Evolutionary conservation across 352 stramenopile species (phyloP), one percentile per base, ranked within the genome.

Genomic region (Phytophthora rubi): DNA sequence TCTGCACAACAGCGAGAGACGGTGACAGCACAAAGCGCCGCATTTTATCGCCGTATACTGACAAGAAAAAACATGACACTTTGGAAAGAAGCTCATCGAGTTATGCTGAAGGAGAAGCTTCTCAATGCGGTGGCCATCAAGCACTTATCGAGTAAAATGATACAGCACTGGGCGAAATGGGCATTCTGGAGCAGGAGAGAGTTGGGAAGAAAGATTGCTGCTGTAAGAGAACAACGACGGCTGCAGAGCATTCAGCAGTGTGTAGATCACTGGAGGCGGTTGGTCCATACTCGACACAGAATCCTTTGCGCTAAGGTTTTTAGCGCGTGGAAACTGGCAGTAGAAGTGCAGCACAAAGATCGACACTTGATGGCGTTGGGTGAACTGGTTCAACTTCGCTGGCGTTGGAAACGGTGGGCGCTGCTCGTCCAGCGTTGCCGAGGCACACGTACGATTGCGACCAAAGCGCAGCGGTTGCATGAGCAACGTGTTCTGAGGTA

Each of bases 111-210:
- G 23, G 18, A 56, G 18, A 63, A 60, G 9, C n/a, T 1, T 23
- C 57, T 75, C 2, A 28, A 59, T 55, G 9, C 1, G 9, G 48
- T 62, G 15, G 61, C 71, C 1, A 59, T 30, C 13, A 62, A 37
- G 4, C 53, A 78, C 21, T 59, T 72, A 44, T 18, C 53, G 6
- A 49, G 44, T 0, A 74, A 65, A 37, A 63, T 72, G 55, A 13
- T 78, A 12, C 37, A 60, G 21, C 71, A 75, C 32, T 78, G 71
- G 71, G 39, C 71, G 15, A 74, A 64, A 57, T 78, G 71, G 71
- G 67, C 66, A 21, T 68, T 53, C 28, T 75, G 66, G 71, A 75
- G 56, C 60, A 68, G 37, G 10, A 42, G 61, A 23, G 66, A 71
- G 21, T 7, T 78, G 28, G 47, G 45, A 12, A 30, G n/a, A 28